Percentiles rank a stretch among this genome's conserved stretches.
Conservation (phyloP, 768 basidiomycete species). For the Cyclocybe cylindracea region DNA sequence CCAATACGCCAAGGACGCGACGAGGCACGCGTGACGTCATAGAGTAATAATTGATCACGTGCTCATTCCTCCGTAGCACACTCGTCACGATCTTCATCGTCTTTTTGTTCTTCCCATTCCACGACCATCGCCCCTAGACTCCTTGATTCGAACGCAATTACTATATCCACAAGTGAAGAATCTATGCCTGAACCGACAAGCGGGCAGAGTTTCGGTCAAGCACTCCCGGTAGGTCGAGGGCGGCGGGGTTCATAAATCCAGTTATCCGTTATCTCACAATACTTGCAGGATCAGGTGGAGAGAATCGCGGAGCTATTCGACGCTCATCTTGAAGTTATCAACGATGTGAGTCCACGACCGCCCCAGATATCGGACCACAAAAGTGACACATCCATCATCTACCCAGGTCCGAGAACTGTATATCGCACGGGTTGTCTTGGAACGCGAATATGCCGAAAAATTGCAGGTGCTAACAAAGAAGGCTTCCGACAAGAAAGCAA, state of each 20-base stretch:
- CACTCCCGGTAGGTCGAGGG: constrained; percentile 5
- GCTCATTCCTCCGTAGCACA: too few relatives aligned
- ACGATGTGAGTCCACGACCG: constrained; percentile 51
- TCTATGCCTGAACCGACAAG: constrained; percentile 10
- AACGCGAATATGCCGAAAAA: constrained; percentile 79
- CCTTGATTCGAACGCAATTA: too few relatives aligned
- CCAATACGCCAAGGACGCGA: too few relatives aligned
- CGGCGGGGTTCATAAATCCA: background rate
- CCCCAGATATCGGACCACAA: background rate
- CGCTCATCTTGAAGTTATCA: constrained; percentile 62
- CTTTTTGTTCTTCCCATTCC: too few relatives aligned
- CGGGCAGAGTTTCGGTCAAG: constrained; percentile 4
- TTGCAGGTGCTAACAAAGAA: constrained; percentile 67
- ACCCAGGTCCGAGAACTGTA: constrained; percentile 73
- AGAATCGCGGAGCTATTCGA: constrained; percentile 58
- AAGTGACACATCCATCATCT: background rate
- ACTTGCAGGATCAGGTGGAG: constrained; percentile 72
- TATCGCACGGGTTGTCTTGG: constrained; percentile 62
- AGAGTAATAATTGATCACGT: too few relatives aligned
- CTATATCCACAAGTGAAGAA: too few relatives aligned
- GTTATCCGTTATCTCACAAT: constrained; percentile 4
- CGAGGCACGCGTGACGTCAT: too few relatives aligned
- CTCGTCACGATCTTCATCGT: too few relatives aligned
- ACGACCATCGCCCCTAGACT: too few relatives aligned
- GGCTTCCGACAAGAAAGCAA: constrained; percentile 70